These are phyloP conservation scores for Haplosporangium sp. DNA, from an alignment of 371 early-diverging fungal species.

Conservation along the genomic window DNA sequence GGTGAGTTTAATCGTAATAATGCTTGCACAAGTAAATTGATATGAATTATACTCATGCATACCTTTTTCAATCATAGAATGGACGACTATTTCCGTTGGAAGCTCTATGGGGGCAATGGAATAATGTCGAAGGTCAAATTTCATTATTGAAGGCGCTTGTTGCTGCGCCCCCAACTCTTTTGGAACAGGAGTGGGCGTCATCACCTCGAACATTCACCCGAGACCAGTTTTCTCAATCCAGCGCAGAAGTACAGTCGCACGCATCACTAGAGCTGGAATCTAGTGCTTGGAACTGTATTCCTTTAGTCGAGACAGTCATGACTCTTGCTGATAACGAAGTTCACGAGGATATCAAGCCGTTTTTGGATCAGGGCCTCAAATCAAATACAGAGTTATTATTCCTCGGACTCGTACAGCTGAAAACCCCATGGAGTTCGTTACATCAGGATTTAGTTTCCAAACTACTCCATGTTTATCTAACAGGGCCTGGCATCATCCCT, in stretches of 20 bases:
- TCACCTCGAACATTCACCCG: constrained; percentile 63
- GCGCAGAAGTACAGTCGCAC: constrained; percentile 60
- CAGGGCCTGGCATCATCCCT: constrained; percentile 72
- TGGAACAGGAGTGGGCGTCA: constrained; percentile 64
- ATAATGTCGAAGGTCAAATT: constrained; percentile 77
- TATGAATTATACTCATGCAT: neutral
- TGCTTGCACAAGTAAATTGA: neutral
- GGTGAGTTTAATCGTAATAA: constrained; percentile 54
- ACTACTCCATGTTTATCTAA: constrained; percentile 75
- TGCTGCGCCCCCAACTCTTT: constrained; percentile 65
- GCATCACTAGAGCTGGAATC: constrained; percentile 62
- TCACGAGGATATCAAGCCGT: constrained; percentile 72
- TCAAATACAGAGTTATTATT: constrained; percentile 82
- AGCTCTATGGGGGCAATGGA: constrained; percentile 83
- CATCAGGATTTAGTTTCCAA: constrained; percentile 78
- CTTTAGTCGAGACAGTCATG: constrained; percentile 79
- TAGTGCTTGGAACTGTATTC: constrained; percentile 81
- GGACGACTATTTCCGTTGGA: constrained; percentile 72
- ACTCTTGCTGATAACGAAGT: constrained; percentile 71
- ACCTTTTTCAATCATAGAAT: constrained; percentile 9
- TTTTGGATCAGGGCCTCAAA: constrained; percentile 75
- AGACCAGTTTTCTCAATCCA: constrained; percentile 67
- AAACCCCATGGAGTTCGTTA: constrained; percentile 65
- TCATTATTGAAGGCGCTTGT: constrained; percentile 77
- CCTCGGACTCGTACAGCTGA: constrained; percentile 80